Percentiles rank a stretch among this genome's conserved stretches.
Evolutionary conservation across 306 rosid genomes (phyloP).

Genomic region (Pterocarpus santalinus): DNA sequence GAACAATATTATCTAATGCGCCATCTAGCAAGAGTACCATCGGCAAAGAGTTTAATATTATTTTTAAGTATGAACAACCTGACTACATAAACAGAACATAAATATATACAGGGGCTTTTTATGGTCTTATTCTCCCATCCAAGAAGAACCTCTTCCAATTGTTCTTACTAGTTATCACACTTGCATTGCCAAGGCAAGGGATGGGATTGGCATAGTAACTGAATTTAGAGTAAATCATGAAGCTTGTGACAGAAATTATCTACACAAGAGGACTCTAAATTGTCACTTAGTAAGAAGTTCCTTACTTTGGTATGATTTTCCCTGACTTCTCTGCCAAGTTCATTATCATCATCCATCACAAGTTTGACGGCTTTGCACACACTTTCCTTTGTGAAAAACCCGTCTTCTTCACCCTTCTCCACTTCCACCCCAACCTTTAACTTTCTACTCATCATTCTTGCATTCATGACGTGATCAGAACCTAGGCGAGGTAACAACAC

Average conservation of each 20-base stretch:
- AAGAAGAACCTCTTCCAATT: too few relatives aligned
- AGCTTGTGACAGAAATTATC: constrained; percentile 38
- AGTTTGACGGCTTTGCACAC: constrained; percentile 51
- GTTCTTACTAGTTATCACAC: too few relatives aligned
- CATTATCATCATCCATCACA: constrained; percentile 61
- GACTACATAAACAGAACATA: too few relatives aligned
- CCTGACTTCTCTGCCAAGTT: constrained; percentile 51
- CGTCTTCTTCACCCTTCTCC: constrained; percentile 68
- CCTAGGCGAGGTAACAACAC: constrained; percentile 55
- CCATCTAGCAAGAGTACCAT: too few relatives aligned
- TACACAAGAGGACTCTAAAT: constrained; percentile 31
- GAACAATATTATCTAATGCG: too few relatives aligned
- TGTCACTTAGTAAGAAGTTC: neutral
- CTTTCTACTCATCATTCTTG: constrained; percentile 43
- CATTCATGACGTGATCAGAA: constrained; percentile 54
- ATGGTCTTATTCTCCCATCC: too few relatives aligned
- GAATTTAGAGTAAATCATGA: neutral
- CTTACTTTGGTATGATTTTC: constrained; percentile 53
- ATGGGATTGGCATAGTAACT: too few relatives aligned
- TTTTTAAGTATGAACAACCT: too few relatives aligned
- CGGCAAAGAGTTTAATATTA: too few relatives aligned
- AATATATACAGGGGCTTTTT: too few relatives aligned
- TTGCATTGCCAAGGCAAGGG: too few relatives aligned
- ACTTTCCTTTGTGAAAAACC: constrained; percentile 56
- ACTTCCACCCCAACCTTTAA: constrained; percentile 62